A percentile compares a stretch with the other conserved stretches of the same genome.
Evolutionary conservation across 306 rosid genomes (phyloP).

Genomic region (Crotalaria pallida): DNA sequence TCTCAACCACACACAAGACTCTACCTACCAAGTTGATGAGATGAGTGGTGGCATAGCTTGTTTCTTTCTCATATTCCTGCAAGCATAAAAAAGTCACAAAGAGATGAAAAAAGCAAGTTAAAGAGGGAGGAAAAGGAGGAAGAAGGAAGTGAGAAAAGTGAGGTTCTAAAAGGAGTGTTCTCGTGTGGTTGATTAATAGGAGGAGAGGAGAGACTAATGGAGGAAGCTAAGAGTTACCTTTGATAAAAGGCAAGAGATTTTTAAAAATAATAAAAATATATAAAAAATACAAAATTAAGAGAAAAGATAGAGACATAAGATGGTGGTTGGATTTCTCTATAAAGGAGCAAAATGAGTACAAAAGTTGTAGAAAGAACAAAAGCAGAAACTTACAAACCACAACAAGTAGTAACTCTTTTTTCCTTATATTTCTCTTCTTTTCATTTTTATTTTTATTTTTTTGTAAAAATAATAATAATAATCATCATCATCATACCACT

Average conservation of each 20-base stretch:
- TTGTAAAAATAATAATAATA: no score
- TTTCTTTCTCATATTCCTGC: conserved; percentile 74
- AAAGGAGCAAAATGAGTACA: conserved; percentile 28
- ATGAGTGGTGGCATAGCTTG: conserved; percentile 35
- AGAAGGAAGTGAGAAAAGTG: conserved; percentile 35
- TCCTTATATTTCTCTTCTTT: background rate
- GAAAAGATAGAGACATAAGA: conserved; percentile 16
- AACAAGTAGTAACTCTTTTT: background rate
- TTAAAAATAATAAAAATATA: no score
- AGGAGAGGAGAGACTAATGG: conserved; percentile 38
- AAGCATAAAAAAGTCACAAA: conserved; percentile 46
- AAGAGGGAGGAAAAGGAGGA: conserved; percentile 25
- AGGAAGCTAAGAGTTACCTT: conserved; percentile 35
- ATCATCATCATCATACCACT: no score
- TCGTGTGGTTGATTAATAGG: conserved; percentile 74
- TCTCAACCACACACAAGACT: conserved; percentile 76
- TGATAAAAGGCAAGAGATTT: conserved; percentile 27
- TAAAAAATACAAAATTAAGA: no score
- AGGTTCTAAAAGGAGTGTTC: conserved; percentile 63
- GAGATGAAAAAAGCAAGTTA: conserved; percentile 41
- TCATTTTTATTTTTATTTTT: background rate
- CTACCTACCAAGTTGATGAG: conserved; percentile 62
- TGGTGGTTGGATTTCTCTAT: conserved; percentile 54
- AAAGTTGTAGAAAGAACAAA: conserved; percentile 38
- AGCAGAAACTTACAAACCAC: conserved; percentile 16